Evolutionary conservation across 2,329 filamentous ascomycete genomes (phyloP).

Genomic region (Epicoccum sorghinum): DNA sequence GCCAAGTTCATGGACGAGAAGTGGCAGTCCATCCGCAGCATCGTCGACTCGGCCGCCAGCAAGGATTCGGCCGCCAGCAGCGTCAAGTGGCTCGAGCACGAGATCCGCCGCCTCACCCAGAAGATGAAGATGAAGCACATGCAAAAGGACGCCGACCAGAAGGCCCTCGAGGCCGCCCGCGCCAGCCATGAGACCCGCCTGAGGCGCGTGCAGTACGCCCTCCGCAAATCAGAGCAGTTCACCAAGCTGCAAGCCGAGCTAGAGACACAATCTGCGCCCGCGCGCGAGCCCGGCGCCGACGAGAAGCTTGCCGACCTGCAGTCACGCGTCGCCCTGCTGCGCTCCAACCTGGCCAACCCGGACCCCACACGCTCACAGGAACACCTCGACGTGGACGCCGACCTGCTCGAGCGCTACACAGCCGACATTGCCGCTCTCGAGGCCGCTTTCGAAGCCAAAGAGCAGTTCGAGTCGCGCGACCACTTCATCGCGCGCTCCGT

Average conservation of each 20-base stretch:
- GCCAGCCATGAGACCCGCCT: conserved; percentile 32
- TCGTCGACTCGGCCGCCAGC: conserved; percentile 24
- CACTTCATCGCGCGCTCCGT: conserved; percentile 34
- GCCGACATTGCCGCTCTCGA: conserved; percentile 28
- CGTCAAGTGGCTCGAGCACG: conserved; percentile 34
- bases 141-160: conserved; percentile 34
- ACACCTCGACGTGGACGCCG: conserved; percentile 19
- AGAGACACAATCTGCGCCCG: conserved; percentile 21
- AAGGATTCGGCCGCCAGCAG: conserved; percentile 25
- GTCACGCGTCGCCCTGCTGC: conserved; percentile 13
- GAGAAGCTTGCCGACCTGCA: conserved; percentile 24
- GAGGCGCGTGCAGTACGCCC: conserved; percentile 29
- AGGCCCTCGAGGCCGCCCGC: conserved; percentile 29
- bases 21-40: conserved; percentile 32
- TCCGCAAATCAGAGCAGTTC: conserved; percentile 32
- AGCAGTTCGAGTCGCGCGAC: conserved; percentile 19
- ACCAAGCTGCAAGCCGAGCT: conserved; percentile 26
- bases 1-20: conserved; percentile 26
- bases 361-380: conserved; percentile 19
- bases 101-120: conserved; percentile 28
- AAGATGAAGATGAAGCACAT: conserved; percentile 37
- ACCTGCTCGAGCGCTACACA: conserved; percentile 17
- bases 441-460: conserved; percentile 32
- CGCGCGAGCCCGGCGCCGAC: conserved; percentile 29
- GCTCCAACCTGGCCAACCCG: conserved; percentile 22